Conservation (phyloP, 768 basidiomycete species). For the Xerocomellus chrysenteron region DNA sequence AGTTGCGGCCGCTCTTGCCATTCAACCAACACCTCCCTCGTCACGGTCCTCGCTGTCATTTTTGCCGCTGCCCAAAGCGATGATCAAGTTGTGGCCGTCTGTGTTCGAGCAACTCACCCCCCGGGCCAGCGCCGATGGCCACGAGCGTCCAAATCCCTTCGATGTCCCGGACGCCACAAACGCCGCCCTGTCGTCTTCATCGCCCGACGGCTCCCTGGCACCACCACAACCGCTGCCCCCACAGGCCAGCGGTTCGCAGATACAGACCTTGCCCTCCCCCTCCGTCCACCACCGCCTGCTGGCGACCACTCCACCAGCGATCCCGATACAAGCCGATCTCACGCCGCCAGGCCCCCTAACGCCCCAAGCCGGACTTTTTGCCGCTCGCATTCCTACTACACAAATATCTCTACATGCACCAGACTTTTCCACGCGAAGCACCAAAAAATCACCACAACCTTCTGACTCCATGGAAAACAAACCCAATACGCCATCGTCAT, state of each 20-base stretch:
- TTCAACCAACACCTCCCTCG: conserved; percentile 19
- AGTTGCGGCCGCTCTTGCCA: conserved; percentile 3
- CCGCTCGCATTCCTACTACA: conserved; percentile 54
- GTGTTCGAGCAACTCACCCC: conserved; percentile 62
- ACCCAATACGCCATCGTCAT: conserved; percentile 40
- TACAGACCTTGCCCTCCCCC: conserved; percentile 11
- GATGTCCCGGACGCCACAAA: conserved; percentile 42
- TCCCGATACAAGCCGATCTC: conserved; percentile 33
- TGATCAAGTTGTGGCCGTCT: conserved; percentile 71
- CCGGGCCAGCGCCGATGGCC: conserved; percentile 42
- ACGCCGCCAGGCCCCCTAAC: conserved; percentile 48
- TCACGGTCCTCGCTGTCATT: conserved; percentile 22
- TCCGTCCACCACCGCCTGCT: conserved; percentile 34
- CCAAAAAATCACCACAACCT: conserved; percentile 37
- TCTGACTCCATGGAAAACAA: conserved; percentile 36
- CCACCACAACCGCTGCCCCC: neutral
- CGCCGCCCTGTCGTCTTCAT: conserved; percentile 21
- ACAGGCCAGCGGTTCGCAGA: conserved; percentile 4
- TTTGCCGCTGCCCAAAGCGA: conserved; percentile 35
- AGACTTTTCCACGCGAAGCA: conserved; percentile 76
- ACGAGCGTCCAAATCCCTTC: conserved; percentile 60
- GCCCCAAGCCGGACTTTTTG: conserved; percentile 47
- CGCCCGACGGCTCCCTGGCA: conserved; percentile 13
- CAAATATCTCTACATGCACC: conserved; percentile 82
- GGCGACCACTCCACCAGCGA: conserved; percentile 16